Evolutionary conservation across 2,329 filamentous ascomycete genomes (phyloP).

Genomic region (Aspergillus tubingensis): DNA sequence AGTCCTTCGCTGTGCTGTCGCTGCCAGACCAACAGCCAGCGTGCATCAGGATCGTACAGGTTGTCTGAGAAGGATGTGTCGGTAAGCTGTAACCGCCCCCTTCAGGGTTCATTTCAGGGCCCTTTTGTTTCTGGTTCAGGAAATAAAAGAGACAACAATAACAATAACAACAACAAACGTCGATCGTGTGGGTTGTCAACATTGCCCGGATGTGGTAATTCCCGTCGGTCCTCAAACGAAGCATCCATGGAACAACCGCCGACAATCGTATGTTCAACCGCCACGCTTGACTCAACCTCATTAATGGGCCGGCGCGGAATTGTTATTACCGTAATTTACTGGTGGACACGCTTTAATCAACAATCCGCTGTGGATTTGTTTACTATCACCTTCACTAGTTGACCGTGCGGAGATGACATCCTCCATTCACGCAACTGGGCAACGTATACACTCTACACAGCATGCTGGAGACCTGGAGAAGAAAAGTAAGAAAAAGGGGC

Average conservation of each 20-base stretch:
- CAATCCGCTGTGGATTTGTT: constrained; percentile 2
- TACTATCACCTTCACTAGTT: too few species aligned
- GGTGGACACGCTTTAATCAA: constrained; percentile 1
- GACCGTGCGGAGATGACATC: constrained; percentile 4
- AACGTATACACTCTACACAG: neutral
- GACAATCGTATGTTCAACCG: neutral
- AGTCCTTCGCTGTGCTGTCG: neutral
- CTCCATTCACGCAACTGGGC: neutral
- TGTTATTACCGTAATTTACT: constrained; percentile 1
- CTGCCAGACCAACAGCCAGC: neutral
- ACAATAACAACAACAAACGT: neutral
- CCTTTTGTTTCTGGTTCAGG: neutral
- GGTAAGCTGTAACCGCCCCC: neutral
- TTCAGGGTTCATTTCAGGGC: neutral
- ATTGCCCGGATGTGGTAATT: neutral
- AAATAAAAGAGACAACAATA: neutral
- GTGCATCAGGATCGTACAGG: neutral
- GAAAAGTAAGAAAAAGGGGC: neutral
- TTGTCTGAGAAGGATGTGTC: neutral
- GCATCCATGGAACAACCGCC: neutral
- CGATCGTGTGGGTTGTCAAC: neutral
- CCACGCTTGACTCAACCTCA: constrained; percentile 1
- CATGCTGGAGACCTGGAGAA: too few species aligned
- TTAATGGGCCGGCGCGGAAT: neutral
- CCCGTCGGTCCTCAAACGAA: neutral